Base-by-base conservation (phyloP, 1,139 yeast species). In the Geotrichum carabidarum region DNA sequence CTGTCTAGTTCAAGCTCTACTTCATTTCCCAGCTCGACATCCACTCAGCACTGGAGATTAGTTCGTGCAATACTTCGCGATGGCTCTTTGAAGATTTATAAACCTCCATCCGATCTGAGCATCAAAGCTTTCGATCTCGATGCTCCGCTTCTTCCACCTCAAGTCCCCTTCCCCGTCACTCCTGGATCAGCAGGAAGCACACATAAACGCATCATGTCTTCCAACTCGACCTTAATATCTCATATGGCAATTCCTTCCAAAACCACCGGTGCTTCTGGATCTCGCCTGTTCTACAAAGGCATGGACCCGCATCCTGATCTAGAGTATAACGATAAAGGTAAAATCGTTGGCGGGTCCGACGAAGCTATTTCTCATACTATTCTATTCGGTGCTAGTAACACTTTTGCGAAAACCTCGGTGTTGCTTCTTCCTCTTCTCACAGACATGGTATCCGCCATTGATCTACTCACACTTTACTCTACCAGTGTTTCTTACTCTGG, bases 351-450 rank as follows among this genome's bases (percentile, higher is more conserved):
- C 31, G 86, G 86, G 14, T 67, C 88, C 1, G 67, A 82, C 15
- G 96, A 88, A 66, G 79, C 90, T 43, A 74, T 89, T 44, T 78
- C 90, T 58, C 96, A 89, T 68, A 80, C 86, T 9, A 73, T 86
- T 36, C 68, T 88, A 7, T 87, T 87, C 69, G 75, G 73, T 32
- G 71, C 69, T 22, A 73, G 72, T 57, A 71, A 68, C 35, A 69
- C 66, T 46, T 67, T 75, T 40, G 74, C 79, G 4, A 65, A 66
- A 30, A 79, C 81, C 53, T 70, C 86, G 5, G 71, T 85, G 30
- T 68, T 78, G 44, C 74, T 83, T 11, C 68, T 88, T 47, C 96
- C 96, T 0, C 66, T 88, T 38, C 72, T 85, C 56, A 85, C 86
- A 18, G 80, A 81, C 61, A 77, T 86, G 57, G 78, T 77, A 22